A percentile compares a stretch with the other conserved stretches of the same genome.
Conservation (phyloP, 1,284 basidiomycete genomes). For the Mycena sp. region DNA sequence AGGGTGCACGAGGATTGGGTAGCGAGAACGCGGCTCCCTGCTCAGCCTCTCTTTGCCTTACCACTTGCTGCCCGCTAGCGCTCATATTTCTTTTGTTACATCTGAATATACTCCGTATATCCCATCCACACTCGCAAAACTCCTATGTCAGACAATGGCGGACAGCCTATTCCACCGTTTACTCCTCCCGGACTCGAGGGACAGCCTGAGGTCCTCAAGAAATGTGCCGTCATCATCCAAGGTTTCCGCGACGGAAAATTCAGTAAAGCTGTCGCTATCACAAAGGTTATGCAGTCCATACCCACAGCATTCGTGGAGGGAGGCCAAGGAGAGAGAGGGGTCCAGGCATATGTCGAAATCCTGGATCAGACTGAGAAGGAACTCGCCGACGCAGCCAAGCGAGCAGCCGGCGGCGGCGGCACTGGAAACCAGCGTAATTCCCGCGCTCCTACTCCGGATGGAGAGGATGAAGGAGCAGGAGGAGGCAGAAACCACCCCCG, state of each 20-base stretch:
- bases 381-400: not conserved
- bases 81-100: too few species aligned
- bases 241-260: not conserved
- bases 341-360: conserved; percentile 3
- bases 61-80: too few species aligned
- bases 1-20: too few species aligned
- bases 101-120: too few species aligned
- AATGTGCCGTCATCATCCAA: not conserved
- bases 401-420: not conserved
- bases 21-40: too few species aligned
- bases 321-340: not conserved
- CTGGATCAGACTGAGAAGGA: not conserved
- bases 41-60: too few species aligned
- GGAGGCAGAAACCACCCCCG: not conserved
- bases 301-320: not conserved
- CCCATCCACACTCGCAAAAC: not conserved
- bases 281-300: not conserved
- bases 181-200: not conserved
- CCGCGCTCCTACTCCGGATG: conserved; percentile 3
- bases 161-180: not conserved
- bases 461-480: too few species aligned
- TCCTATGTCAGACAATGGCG: not conserved
- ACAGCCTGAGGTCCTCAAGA: not conserved
- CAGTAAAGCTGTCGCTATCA: too few species aligned
- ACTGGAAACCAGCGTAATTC: not conserved